phyloP scores from a whole-genome alignment of 176 grass and related monocot species.

The Areca catechu region DNA sequence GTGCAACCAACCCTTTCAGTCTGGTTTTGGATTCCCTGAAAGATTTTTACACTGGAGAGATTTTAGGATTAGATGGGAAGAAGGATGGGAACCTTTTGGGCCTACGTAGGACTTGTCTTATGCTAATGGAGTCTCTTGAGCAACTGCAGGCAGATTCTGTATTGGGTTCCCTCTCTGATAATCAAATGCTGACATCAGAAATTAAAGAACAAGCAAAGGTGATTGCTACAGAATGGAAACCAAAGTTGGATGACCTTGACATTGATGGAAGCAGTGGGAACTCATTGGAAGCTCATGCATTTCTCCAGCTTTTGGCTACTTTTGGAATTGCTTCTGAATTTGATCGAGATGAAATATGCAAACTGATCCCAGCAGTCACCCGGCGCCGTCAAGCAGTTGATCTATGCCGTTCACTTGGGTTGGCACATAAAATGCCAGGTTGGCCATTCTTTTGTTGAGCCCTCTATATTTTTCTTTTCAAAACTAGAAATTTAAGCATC shows the following conservation, averaged over 20 bases:
- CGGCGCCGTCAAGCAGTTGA: conserved; percentile 79
- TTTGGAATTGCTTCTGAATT: conserved; percentile 66
- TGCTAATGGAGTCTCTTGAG: conserved; percentile 92
- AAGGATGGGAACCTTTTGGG: conserved; percentile 90
- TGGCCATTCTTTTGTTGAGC: conserved; percentile 12
- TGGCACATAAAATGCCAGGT: conserved; percentile 92
- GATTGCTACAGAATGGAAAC: conserved; percentile 68
- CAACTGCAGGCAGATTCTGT: conserved; percentile 26
- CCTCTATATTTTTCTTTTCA: background rate
- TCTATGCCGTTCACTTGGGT: conserved; percentile 69
- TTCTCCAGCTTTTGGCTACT: conserved; percentile 86
- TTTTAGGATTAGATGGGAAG: conserved; percentile 65
- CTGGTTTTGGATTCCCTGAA: conserved; percentile 50
- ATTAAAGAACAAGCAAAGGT: conserved; percentile 53
- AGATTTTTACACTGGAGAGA: conserved; percentile 38
- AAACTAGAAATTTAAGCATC: no score
- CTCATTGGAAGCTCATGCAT: conserved; percentile 93
- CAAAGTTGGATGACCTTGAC: conserved; percentile 58
- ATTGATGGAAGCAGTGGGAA: conserved; percentile 87
- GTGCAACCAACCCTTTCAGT: conserved; percentile 42
- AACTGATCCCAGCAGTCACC: conserved; percentile 77
- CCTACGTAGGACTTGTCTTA: conserved; percentile 76
- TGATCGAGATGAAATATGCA: conserved; percentile 67
- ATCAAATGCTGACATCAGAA: conserved; percentile 32
- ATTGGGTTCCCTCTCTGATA: conserved; percentile 18